These are phyloP conservation scores for Cercis canadensis DNA, from an alignment of 306 rosid species.

Conservation along the genomic window DNA sequence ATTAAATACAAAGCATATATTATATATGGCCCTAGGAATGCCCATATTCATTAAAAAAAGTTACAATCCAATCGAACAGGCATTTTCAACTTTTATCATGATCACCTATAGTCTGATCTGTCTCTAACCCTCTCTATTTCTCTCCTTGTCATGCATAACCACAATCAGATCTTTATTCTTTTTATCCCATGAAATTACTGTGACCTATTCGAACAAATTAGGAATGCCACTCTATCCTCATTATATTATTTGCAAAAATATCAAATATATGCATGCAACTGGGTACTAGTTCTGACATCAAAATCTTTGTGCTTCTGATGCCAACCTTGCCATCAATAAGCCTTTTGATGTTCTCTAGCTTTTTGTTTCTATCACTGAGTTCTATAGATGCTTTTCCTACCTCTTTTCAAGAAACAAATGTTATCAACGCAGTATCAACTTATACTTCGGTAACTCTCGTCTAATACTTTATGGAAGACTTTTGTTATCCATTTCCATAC, in stretches of 20 bases:
- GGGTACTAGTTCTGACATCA: conserved; percentile 1
- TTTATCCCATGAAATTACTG: neutral
- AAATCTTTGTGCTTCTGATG: neutral
- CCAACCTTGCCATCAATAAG: neutral
- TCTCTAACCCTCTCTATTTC: neutral
- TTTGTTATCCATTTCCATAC: neutral
- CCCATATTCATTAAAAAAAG: conserved; percentile 2
- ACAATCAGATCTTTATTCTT: neutral
- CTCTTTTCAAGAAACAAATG: neutral
- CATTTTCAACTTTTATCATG: too few species aligned
- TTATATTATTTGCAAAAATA: neutral
- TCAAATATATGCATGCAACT: conserved; percentile 2
- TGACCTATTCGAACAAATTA: conserved; percentile 1
- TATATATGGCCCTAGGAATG: neutral
- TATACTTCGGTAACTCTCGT: neutral
- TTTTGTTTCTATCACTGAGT: neutral
- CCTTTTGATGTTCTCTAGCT: conserved; percentile 3
- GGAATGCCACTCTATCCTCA: neutral
- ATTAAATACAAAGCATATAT: neutral
- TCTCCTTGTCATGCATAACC: neutral
- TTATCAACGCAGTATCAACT: neutral
- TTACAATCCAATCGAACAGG: neutral
- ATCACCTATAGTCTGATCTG: too few species aligned
- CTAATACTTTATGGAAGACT: neutral
- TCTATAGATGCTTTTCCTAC: neutral